phyloP scores from a whole-genome alignment of 2,329 filamentous ascomycete genomes.

The Fusarium metavorans region DNA sequence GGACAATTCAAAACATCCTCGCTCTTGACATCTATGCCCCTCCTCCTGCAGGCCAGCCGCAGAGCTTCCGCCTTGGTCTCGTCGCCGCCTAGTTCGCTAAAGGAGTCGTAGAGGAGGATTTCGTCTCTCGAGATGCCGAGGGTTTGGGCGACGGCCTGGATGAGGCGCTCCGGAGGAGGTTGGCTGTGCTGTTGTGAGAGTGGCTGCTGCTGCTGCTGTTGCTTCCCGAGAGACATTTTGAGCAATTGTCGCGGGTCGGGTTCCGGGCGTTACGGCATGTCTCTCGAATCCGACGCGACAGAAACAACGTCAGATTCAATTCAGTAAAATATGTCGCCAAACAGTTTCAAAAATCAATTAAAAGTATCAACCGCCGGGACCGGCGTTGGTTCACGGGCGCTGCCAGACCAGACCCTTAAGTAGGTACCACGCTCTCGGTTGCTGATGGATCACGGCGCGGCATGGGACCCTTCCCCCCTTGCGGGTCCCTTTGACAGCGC shows the following conservation, averaged over 20 bases:
- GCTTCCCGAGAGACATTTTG: not conserved
- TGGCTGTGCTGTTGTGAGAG: slow-evolving; percentile 14
- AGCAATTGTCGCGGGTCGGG: not conserved
- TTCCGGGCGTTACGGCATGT: not conserved
- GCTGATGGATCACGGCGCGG: not conserved
- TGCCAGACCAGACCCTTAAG: not conserved
- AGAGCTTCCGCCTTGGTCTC: slow-evolving; percentile 47
- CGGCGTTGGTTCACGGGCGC: not conserved
- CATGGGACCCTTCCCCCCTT: not conserved
- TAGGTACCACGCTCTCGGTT: not conserved
- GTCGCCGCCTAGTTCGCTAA: slow-evolving; percentile 58
- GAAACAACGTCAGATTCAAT: not conserved
- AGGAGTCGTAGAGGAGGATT: slow-evolving; percentile 56
- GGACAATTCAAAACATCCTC: slow-evolving; percentile 58
- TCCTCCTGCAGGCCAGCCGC: slow-evolving; percentile 28
- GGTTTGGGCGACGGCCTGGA: slow-evolving; percentile 51
- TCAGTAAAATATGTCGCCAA: not conserved
- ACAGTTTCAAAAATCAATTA: not conserved
- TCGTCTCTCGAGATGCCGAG: slow-evolving; percentile 49
- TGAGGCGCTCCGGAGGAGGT: slow-evolving; percentile 47
- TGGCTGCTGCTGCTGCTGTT: not conserved
- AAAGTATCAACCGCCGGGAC: not conserved
- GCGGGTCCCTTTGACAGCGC: not conserved
- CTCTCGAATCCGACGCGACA: not conserved
- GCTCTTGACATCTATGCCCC: slow-evolving; percentile 50